A percentile compares a stretch with the other conserved stretches of the same genome.
These are phyloP conservation scores for Stachybotrys elegans DNA, from an alignment of 2,329 filamentous ascomycete genomes.

Conservation along the genomic window DNA sequence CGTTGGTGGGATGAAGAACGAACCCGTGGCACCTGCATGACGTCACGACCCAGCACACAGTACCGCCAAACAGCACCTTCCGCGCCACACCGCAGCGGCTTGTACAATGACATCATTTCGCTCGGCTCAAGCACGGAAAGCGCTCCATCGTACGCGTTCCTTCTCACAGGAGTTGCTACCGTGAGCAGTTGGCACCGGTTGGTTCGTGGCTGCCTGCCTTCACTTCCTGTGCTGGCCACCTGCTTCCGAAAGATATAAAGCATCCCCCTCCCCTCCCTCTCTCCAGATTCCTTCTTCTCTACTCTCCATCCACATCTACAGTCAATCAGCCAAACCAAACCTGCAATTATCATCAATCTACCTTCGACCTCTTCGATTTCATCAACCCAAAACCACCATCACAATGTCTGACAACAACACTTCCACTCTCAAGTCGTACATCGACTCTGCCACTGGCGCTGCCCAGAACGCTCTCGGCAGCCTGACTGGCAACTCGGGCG, in stretches of 20 bases:
- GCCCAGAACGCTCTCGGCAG: conserved; percentile 68
- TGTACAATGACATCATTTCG: no score
- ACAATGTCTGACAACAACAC: conserved; percentile 33
- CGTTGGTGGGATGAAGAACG: no score
- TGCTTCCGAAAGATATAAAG: conserved; percentile 6
- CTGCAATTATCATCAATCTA: neutral
- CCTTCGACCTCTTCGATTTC: neutral
- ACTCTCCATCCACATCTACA: neutral
- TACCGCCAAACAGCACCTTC: no score
- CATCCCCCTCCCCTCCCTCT: neutral
- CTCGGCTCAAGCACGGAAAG: no score
- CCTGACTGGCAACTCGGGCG: conserved; percentile 65
- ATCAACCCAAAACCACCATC: conserved; percentile 8
- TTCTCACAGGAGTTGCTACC: no score
- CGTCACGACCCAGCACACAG: no score
- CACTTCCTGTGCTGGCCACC: neutral
- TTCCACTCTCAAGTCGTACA: conserved; percentile 74
- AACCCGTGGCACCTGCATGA: no score
- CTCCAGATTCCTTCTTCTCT: neutral
- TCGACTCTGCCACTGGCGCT: conserved; percentile 68
- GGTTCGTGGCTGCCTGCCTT: no score
- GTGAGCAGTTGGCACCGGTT: no score
- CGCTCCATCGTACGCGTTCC: no score
- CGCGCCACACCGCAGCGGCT: no score
- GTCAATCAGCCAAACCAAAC: neutral